phyloP scores from a whole-genome alignment of 2,329 filamentous ascomycete species.

The Emmonsiellopsis sp. region DNA sequence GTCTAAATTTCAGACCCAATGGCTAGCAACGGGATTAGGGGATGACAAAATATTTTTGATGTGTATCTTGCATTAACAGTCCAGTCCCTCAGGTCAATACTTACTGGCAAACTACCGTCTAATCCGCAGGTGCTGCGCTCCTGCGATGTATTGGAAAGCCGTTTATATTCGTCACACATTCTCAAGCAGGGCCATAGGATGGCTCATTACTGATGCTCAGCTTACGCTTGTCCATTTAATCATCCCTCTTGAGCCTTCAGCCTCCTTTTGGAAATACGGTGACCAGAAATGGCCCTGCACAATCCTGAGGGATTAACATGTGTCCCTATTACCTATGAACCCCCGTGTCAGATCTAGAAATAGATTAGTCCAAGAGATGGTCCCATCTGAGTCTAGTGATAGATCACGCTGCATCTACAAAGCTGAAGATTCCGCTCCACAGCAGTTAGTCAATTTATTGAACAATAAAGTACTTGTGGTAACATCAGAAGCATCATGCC shows the following conservation, averaged over 20 bases:
- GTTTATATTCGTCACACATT: conserved; percentile 37
- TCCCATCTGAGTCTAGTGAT: conserved; percentile 6
- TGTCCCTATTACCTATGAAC: conserved; percentile 37
- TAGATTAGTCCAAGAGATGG: conserved; percentile 21
- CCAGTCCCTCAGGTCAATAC: conserved; percentile 24
- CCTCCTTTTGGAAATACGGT: conserved; percentile 41
- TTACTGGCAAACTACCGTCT: conserved; percentile 21
- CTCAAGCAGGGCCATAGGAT: conserved; percentile 35
- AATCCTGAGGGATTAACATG: conserved; percentile 38
- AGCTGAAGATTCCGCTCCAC: conserved; percentile 22
- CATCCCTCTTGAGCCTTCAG: conserved; percentile 42
- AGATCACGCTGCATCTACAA: conserved; percentile 28
- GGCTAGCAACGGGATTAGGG: conserved; percentile 26
- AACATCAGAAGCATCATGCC: conserved; percentile 46
- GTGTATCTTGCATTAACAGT: conserved; percentile 27
- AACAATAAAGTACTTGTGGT: conserved; percentile 41
- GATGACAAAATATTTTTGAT: conserved; percentile 23
- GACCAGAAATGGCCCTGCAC: conserved; percentile 22
- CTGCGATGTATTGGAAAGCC: conserved; percentile 16
- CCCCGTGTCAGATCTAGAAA: conserved; percentile 32
- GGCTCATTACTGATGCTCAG: conserved; percentile 40
- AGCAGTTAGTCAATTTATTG: conserved; percentile 40
- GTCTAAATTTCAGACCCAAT: conserved; percentile 30
- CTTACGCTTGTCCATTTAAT: conserved; percentile 41
- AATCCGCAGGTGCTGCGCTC: conserved; percentile 26